Evolutionary conservation across 2,329 filamentous ascomycete genomes (phyloP), one percentile per base, ranked within the genome.

Genomic region (Hymenoscyphus repandus): DNA sequence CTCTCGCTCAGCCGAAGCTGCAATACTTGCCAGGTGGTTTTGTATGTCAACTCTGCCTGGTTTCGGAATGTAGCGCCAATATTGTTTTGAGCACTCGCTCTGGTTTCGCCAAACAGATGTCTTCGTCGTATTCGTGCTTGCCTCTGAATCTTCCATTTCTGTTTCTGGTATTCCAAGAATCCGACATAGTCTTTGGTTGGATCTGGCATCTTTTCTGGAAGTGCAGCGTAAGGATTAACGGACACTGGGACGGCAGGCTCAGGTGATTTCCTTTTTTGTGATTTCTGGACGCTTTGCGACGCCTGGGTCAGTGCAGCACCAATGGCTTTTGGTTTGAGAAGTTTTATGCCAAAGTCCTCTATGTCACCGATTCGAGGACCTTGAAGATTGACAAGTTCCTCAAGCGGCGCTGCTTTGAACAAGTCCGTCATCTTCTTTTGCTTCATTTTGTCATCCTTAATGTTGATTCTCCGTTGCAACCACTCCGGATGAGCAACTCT

Each of bases 131-230:
- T 78, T 18, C 93, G 83, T 32, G 92, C 90, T 66, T 95, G 87
- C 64, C 90, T 95, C 67, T 99, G 93, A 34, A 97, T 86, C 72
- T 92, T 96, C 93, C 93, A 99, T 70, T 99, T 99, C 72, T 91
- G 83, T 70, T 99, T 99, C 67, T 99, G 93, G 64, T 97, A 97
- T 64, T 86, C 79, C 47, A 99, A 69, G 74, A 95, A 99, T 0
- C 82, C 89, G 15, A 82, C 74, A 60, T 99, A 99, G 68, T 99
- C 86, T 44, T 93, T 83, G 0, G 83, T 88, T 17, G 93, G 87
- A 20, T 79, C 80, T 1, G 93, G 92, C 86, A 96, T 95, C 38
- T 81, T 78, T 54, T 86, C 81, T 0, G 93, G 93, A 12, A 99
- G 75, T 20, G 81, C 81, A 27, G 90, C 85, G 68, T 90, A 95